Base-by-base conservation (phyloP, 2,329 filamentous ascomycete genomes). In the Stachybotrys elegans region DNA sequence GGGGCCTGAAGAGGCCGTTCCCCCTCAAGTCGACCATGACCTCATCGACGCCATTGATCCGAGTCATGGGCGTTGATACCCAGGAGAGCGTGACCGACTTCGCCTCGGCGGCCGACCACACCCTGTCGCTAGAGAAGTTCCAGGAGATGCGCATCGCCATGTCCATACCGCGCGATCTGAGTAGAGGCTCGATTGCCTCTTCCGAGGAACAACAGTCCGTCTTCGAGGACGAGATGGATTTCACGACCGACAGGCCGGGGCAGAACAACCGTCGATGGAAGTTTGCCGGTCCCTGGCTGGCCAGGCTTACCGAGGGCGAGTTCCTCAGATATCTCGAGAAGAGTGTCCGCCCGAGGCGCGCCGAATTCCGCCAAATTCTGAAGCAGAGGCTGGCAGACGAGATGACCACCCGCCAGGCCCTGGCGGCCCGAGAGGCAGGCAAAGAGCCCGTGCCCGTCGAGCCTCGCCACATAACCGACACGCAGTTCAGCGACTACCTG, bases 51-150 rank as follows among this genome's bases (percentile, higher is more conserved):
- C 87, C 90, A 9, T 73, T 87, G 40, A 78, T 95, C 43, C 81
- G 88, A 51, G 69, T 97, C 53, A 83, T 81, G 56, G 78, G 85
- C 48, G 76, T 95, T 51, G 92, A 97, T 70, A 87, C 88, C 3
- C 78, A 83, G 54, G 90, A 96, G 66, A 86, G 90, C 62, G 77
- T 96, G 53, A 95, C 91, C 59, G 90, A 96, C 59, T 97, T 90
- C 66, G 76, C 81, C 50, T 90, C 87, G 29, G 86, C 90, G 1
- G 79, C 84, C 45, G 88, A 95, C 63, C 88, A 95, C 66, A 79
- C 83, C 42, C 70, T 89, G 53, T 90, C 88, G 7, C 71, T 94
- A 44, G 74, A 82, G 59, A 97, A 96, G 71, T 96, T 86, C 70
- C 85, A 89, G 61, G 88, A 95, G 63, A 73, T 96, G 61, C 76